Base-by-base conservation (phyloP, 352 stramenopile species). In the Phytophthora niederhauseri region DNA sequence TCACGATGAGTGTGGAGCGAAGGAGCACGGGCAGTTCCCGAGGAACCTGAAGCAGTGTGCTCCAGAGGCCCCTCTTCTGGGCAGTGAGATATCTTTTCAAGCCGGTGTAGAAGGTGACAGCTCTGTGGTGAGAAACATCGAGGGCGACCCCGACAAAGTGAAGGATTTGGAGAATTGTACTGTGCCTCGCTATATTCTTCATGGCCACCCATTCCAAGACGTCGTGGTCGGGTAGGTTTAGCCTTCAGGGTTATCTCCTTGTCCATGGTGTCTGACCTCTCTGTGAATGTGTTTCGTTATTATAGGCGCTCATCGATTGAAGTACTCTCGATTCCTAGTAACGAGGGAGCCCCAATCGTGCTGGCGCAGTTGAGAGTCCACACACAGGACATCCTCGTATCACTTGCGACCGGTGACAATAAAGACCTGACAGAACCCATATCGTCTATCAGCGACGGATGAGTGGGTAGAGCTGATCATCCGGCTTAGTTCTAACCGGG, bases 401-500 rank as follows among this genome's bases (percentile, higher is more conserved):
- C 69, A 0, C 12, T 88, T 48, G 45, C 50, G 19, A 70, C 70
- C 8, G 43, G 36, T 51, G 66, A 80, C 9, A 55, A 66, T n/a
- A 31, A 63, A 57, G 70, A 77, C 7, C 24, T 90, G 15, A 80
- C 74, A 4, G 64, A 85, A 9, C 69, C 69, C 80, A 9, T 38
- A 90, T 12, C 72, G 71, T 38, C 38, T 92, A 14, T 70, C 76
- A 31, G 66, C 84, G 30, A 61, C 73, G 0, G 76, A 91, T 61
- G 51, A 73, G 31, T 92, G 83, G 80, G 68, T 78, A 5, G 87
- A 94, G 45, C 6, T 87, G 26, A 63, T 83, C 0, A 45, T 93
- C 4, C 66, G 77, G 7, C 28, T 81, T 20, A 66, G 75, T 53
- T 54, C 26, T 26, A 72, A 45, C 34, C 57, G 52, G 30, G 59